Conservation (phyloP, 2,329 filamentous ascomycete species). For the Penicillium hesseltinei region DNA sequence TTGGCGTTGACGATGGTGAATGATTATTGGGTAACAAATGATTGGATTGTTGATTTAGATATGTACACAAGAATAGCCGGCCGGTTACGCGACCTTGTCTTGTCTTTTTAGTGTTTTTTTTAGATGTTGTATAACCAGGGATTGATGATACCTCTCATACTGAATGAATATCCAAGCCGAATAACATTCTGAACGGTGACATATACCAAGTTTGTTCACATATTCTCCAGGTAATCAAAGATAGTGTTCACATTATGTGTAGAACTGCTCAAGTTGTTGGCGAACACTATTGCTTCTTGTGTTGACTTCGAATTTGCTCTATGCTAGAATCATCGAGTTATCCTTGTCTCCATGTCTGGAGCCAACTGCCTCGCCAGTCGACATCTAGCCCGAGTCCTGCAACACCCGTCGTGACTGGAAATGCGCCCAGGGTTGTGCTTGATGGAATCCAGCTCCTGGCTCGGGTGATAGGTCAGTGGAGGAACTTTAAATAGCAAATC, state of each 20-base stretch:
- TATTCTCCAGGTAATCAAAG: not conserved
- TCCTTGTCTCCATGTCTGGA: constrained; percentile 21
- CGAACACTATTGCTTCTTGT: not conserved
- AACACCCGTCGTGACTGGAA: constrained; percentile 21
- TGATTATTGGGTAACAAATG: too few species aligned
- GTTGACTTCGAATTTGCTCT: not conserved
- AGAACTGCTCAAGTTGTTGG: too few species aligned
- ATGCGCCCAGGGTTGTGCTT: constrained; percentile 24
- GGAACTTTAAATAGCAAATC: not conserved
- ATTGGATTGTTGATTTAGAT: too few species aligned
- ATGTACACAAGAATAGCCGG: too few species aligned
- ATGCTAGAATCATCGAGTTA: constrained; percentile 18
- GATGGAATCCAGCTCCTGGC: constrained; percentile 10
- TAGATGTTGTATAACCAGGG: too few species aligned
- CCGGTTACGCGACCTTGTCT: too few species aligned
- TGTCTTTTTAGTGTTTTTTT: too few species aligned
- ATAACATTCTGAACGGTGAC: not conserved
- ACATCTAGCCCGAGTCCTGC: constrained; percentile 22
- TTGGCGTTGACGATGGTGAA: too few species aligned
- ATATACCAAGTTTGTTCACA: too few species aligned
- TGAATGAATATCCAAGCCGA: not conserved
- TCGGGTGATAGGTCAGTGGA: not conserved
- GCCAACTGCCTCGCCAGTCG: constrained; percentile 17
- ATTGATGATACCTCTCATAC: too few species aligned
- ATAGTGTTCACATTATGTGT: not conserved